These are phyloP conservation scores for Chenopodium quinoa DNA, from an alignment of 148 eudicot genomes.

Conservation along the genomic window DNA sequence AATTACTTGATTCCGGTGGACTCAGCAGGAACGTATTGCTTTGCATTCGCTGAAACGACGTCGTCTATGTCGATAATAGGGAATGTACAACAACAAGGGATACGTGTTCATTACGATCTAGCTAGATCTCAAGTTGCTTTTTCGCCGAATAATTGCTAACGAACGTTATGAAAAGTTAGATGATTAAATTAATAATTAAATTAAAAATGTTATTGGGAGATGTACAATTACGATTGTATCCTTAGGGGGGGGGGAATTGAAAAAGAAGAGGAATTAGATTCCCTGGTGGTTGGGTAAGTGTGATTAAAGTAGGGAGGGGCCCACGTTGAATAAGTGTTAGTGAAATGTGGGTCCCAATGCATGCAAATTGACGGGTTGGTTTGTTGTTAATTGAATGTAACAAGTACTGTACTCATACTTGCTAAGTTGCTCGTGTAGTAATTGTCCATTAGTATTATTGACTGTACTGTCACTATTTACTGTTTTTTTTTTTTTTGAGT, in stretches of 20 bases:
- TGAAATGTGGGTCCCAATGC: neutral
- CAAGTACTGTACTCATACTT: neutral
- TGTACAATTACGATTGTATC: constrained; percentile 8
- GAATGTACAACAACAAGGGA: constrained; percentile 69
- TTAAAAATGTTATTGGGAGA: no score
- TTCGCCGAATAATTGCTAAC: constrained; percentile 43
- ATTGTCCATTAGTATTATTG: neutral
- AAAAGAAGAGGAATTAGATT: neutral
- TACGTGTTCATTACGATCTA: constrained; percentile 57
- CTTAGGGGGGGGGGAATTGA: neutral
- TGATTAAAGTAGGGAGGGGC: neutral
- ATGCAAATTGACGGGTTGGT: neutral
- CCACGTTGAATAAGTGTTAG: neutral
- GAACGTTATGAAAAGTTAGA: neutral
- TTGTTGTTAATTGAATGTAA: neutral
- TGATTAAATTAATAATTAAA: neutral
- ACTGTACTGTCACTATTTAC: no score
- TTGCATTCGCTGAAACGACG: constrained; percentile 57
- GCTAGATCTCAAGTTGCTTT: constrained; percentile 36
- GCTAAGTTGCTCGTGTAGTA: neutral
- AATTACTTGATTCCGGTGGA: constrained; percentile 59
- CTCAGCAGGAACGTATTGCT: constrained; percentile 46
- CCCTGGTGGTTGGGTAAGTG: constrained; percentile 10
- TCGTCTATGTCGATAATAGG: constrained; percentile 55
- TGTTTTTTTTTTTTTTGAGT: no score